Evolutionary conservation across 306 rosid species (phyloP).

Genomic region (Acmispon strigosus): DNA sequence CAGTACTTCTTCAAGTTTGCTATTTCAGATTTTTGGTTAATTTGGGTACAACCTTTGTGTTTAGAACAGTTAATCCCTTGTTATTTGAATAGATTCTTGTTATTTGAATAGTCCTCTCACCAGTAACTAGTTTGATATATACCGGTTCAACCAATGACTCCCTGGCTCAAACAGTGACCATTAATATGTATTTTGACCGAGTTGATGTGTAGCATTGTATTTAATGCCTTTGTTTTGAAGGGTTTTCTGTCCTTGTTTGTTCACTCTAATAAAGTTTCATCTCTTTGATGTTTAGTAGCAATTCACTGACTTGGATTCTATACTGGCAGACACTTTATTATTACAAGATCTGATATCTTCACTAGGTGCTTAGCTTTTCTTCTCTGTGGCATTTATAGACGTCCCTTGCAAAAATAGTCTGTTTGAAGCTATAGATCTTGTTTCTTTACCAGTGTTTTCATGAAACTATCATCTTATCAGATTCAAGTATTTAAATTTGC

Average conservation of each 20-base stretch:
- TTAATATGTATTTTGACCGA: no score
- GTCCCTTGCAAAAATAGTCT: not conserved
- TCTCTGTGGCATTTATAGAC: not conserved
- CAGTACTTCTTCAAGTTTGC: not conserved
- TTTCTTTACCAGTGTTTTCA: not conserved
- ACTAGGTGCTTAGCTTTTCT: not conserved
- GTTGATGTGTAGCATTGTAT: no score
- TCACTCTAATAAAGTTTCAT: not conserved
- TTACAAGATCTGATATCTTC: not conserved
- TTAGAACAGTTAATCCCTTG: no score
- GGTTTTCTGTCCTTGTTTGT: not conserved
- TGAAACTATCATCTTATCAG: not conserved
- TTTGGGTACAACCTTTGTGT: not conserved
- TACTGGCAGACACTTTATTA: not conserved
- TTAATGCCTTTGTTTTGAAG: not conserved
- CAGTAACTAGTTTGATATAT: no score
- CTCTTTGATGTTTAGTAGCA: not conserved
- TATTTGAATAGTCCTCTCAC: no score
- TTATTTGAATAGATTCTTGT: no score
- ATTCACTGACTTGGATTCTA: not conserved
- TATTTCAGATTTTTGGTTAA: not conserved
- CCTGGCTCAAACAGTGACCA: no score
- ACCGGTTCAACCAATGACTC: no score
- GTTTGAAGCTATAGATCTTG: not conserved
- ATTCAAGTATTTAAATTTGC: constrained; percentile 20